Percentiles rank a stretch among this genome's conserved stretches.
These are phyloP conservation scores for Diplodia intermedia DNA, from an alignment of 2,329 filamentous ascomycete genomes.

Conservation along the genomic window DNA sequence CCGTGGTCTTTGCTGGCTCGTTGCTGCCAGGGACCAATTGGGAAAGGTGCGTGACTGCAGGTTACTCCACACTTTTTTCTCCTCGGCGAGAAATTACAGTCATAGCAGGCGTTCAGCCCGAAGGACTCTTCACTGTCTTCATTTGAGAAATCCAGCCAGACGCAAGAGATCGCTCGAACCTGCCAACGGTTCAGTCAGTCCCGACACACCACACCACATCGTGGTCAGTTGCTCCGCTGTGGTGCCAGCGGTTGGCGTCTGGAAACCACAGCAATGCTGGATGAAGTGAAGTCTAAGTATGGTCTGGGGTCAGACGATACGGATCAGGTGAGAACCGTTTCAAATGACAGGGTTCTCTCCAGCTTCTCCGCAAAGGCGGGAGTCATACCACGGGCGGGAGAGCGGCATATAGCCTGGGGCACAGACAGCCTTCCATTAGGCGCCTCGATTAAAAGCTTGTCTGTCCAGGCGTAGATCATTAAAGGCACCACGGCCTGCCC, in stretches of 20 bases:
- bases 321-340: slow-evolving; percentile 25
- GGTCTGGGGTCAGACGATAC: background rate
- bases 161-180: background rate
- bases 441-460: slow-evolving; percentile 28
- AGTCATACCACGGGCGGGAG: slow-evolving; percentile 20
- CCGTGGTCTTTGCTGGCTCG: background rate
- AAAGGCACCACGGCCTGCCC: slow-evolving; percentile 17
- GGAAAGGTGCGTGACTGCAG: background rate
- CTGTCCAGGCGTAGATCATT: slow-evolving; percentile 31
- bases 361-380: slow-evolving; percentile 2
- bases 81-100: background rate
- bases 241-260: background rate
- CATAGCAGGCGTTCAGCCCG: background rate
- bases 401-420: slow-evolving; percentile 8
- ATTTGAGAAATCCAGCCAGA: background rate
- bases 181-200: background rate
- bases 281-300: background rate
- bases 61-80: background rate
- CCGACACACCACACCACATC: background rate
- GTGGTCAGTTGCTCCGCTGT: background rate
- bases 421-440: slow-evolving; percentile 27
- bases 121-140: background rate
- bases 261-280: background rate
- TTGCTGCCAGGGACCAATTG: background rate
- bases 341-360: background rate